Conservation (phyloP, 73 alveolate species). For the Uronychia binucleata region DNA sequence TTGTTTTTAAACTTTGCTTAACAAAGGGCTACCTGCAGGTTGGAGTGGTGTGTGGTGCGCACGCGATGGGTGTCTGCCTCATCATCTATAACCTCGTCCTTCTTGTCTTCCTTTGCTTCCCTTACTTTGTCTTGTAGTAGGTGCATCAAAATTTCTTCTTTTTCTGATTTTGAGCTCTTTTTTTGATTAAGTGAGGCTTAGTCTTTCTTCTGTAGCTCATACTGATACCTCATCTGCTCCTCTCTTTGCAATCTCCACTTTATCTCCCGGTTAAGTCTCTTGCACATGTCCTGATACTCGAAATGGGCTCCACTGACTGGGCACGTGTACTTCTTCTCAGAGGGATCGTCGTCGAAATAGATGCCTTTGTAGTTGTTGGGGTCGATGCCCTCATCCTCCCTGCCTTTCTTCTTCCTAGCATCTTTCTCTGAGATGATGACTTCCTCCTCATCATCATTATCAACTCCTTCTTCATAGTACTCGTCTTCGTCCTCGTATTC, state of each 20-base stretch:
- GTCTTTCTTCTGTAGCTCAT: neutral
- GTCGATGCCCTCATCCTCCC: neutral
- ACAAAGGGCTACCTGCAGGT: neutral
- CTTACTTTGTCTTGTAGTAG: neutral
- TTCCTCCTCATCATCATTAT: neutral
- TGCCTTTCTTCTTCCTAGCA: conserved; percentile 5
- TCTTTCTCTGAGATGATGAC: neutral
- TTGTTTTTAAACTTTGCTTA: neutral
- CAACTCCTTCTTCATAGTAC: conserved; percentile 16
- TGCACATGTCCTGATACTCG: neutral
- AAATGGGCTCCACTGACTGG: conserved; percentile 14
- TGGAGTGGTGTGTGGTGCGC: neutral
- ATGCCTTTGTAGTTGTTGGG: conserved; percentile 9
- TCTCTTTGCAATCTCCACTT: neutral
- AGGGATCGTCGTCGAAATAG: conserved; percentile 10
- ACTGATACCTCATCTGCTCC: neutral
- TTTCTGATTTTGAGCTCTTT: neutral
- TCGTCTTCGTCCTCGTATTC: conserved; percentile 5
- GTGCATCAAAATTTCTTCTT: neutral
- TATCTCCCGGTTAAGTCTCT: neutral
- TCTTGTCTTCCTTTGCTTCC: neutral
- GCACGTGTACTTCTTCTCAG: neutral
- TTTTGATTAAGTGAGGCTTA: neutral
- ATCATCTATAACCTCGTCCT: neutral
- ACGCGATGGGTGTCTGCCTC: neutral